phyloP scores from a whole-genome alignment of 768 basidiomycete genomes.

The Leccinum ochraceum region DNA sequence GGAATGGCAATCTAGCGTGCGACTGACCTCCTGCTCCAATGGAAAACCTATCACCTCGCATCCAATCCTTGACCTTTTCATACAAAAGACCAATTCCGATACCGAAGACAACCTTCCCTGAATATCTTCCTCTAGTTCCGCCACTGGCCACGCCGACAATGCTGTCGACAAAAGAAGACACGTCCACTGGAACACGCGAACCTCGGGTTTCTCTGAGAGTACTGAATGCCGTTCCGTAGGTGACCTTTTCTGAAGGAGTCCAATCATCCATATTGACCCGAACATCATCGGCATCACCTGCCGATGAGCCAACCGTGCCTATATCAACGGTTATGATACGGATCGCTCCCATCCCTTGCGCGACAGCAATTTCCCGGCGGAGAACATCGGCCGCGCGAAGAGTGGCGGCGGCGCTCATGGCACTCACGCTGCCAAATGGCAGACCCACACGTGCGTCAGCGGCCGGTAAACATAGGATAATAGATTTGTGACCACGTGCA shows the following conservation, averaged over 20 bases:
- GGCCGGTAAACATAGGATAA: slow-evolving; percentile 76
- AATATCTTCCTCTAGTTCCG: slow-evolving; percentile 43
- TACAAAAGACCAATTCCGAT: slow-evolving; percentile 43
- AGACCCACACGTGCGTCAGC: slow-evolving; percentile 72
- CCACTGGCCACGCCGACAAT: slow-evolving; percentile 61
- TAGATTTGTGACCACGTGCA: slow-evolving; percentile 44
- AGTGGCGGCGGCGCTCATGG: slow-evolving; percentile 77
- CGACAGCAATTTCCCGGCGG: slow-evolving; percentile 68
- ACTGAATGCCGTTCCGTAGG: slow-evolving; percentile 71
- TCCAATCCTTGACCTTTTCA: slow-evolving; percentile 50
- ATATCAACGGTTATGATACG: slow-evolving; percentile 73
- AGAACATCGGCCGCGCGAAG: slow-evolving; percentile 72
- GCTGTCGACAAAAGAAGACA: slow-evolving; percentile 56
- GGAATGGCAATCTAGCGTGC: not conserved
- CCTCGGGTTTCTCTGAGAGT: slow-evolving; percentile 44
- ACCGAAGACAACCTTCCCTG: slow-evolving; percentile 43
- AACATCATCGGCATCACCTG: slow-evolving; percentile 35
- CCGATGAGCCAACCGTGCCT: slow-evolving; percentile 46
- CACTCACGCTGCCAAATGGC: slow-evolving; percentile 62
- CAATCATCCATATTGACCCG: slow-evolving; percentile 63
- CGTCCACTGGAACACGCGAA: slow-evolving; percentile 55
- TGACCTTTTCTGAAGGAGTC: slow-evolving; percentile 71
- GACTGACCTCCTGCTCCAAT: slow-evolving; percentile 79
- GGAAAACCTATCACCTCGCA: slow-evolving; percentile 67
- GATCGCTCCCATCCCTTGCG: slow-evolving; percentile 56